Percentiles rank a stretch among this genome's conserved stretches.
Evolutionary conservation across 2,329 filamentous ascomycete species (phyloP).

Genomic region (Claviceps fusiformis): DNA sequence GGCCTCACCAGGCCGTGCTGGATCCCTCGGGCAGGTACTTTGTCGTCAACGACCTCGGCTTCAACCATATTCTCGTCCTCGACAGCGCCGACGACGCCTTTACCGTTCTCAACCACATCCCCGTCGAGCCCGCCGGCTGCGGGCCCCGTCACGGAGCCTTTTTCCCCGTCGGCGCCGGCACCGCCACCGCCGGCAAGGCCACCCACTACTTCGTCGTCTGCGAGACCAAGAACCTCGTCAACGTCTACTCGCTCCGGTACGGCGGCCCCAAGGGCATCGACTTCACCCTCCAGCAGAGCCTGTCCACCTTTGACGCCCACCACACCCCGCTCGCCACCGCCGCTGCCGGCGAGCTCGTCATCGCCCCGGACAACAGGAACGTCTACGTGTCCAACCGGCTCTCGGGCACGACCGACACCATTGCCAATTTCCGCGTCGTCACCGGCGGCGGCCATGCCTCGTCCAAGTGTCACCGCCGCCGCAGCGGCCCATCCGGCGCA

Average conservation of each 20-base stretch:
- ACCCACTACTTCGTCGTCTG: slow-evolving; percentile 34
- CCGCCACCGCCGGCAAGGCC: slow-evolving; percentile 16
- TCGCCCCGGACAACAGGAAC: slow-evolving; percentile 27
- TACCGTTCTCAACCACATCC: slow-evolving; percentile 20
- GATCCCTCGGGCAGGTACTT: slow-evolving; percentile 37
- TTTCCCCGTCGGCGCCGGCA: slow-evolving; percentile 23
- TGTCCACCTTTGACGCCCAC: slow-evolving; percentile 28
- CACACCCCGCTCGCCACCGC: slow-evolving; percentile 20
- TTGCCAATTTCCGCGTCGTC: slow-evolving; percentile 30
- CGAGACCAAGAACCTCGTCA: slow-evolving; percentile 31
- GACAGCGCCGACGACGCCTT: slow-evolving; percentile 28
- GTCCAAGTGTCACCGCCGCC: neutral
- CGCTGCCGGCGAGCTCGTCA: slow-evolving; percentile 31
- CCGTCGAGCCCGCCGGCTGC: slow-evolving; percentile 23
- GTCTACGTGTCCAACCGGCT: slow-evolving; percentile 39
- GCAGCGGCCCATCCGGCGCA: neutral
- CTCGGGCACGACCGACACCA: slow-evolving; percentile 30
- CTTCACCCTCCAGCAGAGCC: slow-evolving; percentile 22
- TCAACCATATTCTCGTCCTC: slow-evolving; percentile 32
- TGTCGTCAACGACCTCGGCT: slow-evolving; percentile 34
- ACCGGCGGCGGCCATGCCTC: neutral
- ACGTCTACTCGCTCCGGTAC: slow-evolving; percentile 29
- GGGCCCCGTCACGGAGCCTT: slow-evolving; percentile 39
- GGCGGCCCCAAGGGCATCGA: slow-evolving; percentile 17
- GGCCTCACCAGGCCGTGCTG: slow-evolving; percentile 34